Evolutionary conservation across 495 filamentous ascomycete species (phyloP), one percentile per base, ranked within the genome.

Genomic region (Penicillium subrubescens): DNA sequence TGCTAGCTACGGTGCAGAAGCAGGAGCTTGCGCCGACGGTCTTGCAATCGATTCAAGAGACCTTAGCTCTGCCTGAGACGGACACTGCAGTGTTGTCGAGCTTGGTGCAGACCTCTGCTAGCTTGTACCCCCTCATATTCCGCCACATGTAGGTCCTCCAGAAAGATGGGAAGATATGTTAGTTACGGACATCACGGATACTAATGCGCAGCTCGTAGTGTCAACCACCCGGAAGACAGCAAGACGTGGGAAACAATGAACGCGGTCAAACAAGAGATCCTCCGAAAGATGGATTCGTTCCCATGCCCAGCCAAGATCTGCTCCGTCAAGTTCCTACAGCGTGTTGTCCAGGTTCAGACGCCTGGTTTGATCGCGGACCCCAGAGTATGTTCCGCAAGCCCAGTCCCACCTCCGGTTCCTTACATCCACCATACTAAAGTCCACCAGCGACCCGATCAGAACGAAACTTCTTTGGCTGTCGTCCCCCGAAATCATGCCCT

Each of bases 271-370:
- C 87, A 88, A 21, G 91, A 89, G 56, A 94, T 99, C 60, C 75
- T 97, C 62, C 87, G 84, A 53, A 86, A 93, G 73, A 97, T 94
- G 95, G 95, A 98, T 76, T 83, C 82, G 25, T 92, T 92, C 11
- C 81, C 86, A 4, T 81, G 87, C 10, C 88, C 91, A 1, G 87
- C 98, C 50, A 90, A 89, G 71, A 85, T 97, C 71, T 94, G 92
- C 82, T 97, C 95, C 77, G 91, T 97, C 83, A 99, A 99, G 73
- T 98, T 99, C 71, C 88, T 91, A 17, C 94, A 98, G 79, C 86
- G 92, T 29, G 92, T 98, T 39, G 90, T 99, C 48, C 89, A 96
- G 59, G 89, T 92, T 8, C 94, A 99, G 74, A 97, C 93, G 8
- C 89, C 89, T 15, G 93, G 92, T 41, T 77, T 88, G 64, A 89